These are phyloP conservation scores for Epicoccum sorghinum DNA, from an alignment of 2,329 filamentous ascomycete genomes.

Conservation along the genomic window DNA sequence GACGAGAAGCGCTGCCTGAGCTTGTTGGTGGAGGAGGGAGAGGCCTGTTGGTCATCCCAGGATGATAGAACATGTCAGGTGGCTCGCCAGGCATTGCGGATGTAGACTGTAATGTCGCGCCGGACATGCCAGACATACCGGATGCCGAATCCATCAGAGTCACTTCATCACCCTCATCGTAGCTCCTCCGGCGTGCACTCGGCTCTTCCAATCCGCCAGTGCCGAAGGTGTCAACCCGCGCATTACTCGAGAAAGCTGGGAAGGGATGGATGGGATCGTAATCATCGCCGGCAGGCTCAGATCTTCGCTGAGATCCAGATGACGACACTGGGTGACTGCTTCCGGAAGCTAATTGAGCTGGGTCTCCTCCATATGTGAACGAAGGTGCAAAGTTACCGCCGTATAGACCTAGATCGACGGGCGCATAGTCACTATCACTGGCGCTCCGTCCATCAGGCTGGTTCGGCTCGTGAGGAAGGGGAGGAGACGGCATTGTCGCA, in stretches of 20 bases:
- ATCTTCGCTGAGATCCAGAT: constrained; percentile 53
- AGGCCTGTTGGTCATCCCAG: constrained; percentile 70
- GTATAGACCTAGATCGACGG: constrained; percentile 74
- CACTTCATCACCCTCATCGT: constrained; percentile 88
- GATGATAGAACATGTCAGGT: constrained; percentile 92
- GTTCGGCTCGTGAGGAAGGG: constrained; percentile 46
- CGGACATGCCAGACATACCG: constrained; percentile 28
- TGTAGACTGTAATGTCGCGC: constrained; percentile 34
- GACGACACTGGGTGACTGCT: constrained; percentile 51
- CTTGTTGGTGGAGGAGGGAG: constrained; percentile 69
- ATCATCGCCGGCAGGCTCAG: constrained; percentile 51
- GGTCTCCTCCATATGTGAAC: constrained; percentile 65
- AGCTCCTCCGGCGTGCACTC: constrained; percentile 74
- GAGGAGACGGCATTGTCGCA: constrained; percentile 48
- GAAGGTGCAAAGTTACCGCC: constrained; percentile 73
- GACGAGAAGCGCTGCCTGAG: constrained; percentile 49
- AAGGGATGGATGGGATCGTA: constrained; percentile 63
- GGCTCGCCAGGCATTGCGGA: constrained; percentile 63
- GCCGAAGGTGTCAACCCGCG: constrained; percentile 82
- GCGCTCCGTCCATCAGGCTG: constrained; percentile 31
- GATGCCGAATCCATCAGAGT: constrained; percentile 49
- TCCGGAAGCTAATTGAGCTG: constrained; percentile 48
- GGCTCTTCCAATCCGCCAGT: constrained; percentile 89
- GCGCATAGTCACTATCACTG: constrained; percentile 72
- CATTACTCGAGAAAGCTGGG: constrained; percentile 62